phyloP scores from a whole-genome alignment of 148 eudicot species.

The Rheum nobile region DNA sequence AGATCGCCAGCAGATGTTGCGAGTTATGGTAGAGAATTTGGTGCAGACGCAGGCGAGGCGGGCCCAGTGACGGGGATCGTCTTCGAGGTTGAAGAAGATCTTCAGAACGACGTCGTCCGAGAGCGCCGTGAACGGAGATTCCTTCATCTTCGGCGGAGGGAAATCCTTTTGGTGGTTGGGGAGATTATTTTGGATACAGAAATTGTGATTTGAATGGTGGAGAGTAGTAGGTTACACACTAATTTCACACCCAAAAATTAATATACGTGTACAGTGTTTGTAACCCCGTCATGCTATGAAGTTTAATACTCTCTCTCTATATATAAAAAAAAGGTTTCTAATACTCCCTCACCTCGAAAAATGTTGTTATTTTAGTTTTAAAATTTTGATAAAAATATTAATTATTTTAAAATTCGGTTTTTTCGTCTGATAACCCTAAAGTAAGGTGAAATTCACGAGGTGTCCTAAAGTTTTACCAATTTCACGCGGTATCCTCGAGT shows the following conservation, averaged over 20 bases:
- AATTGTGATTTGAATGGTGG: not conserved
- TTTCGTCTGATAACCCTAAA: too few relatives aligned
- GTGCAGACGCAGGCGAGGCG: constrained; percentile 57
- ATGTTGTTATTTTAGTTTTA: too few relatives aligned
- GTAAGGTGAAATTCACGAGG: too few relatives aligned
- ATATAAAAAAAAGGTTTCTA: too few relatives aligned
- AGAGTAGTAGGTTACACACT: not conserved
- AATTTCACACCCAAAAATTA: not conserved
- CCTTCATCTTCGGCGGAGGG: constrained; percentile 19
- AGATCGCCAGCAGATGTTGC: constrained; percentile 31
- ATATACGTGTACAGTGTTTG: not conserved
- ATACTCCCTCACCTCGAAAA: too few relatives aligned
- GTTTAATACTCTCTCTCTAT: too few relatives aligned
- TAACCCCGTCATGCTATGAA: not conserved
- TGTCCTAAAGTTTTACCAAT: too few relatives aligned
- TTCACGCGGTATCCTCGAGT: too few relatives aligned
- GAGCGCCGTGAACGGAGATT: constrained; percentile 8
- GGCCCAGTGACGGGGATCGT: constrained; percentile 75
- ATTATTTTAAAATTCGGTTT: too few relatives aligned
- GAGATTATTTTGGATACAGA: not conserved
- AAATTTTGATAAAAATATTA: too few relatives aligned
- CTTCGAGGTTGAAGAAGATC: constrained; percentile 45
- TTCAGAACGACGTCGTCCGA: constrained; percentile 64
- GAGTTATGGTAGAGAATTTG: constrained; percentile 42
- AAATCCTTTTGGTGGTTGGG: not conserved